Evolutionary conservation across 139 green algal genomes (phyloP).

Genomic region (Nannochloris sp.): DNA sequence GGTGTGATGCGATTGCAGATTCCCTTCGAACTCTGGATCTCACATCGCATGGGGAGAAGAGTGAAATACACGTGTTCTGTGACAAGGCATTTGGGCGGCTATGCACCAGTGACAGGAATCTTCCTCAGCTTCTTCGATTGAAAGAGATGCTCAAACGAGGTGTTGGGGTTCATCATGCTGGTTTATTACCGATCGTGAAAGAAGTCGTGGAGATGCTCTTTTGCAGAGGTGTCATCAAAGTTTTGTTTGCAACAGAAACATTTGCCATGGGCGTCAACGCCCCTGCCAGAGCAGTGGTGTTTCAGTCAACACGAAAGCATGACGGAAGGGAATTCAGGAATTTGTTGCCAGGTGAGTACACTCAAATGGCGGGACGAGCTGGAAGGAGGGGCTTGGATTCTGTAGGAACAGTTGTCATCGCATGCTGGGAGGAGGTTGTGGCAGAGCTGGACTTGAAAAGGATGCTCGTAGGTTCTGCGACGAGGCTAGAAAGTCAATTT

Average conservation of each 20-base stretch:
- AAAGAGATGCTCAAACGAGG: conserved; percentile 77
- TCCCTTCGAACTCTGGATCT: conserved; percentile 58
- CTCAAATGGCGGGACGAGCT: conserved; percentile 89
- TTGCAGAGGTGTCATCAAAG: conserved; percentile 86
- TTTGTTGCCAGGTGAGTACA: conserved; percentile 87
- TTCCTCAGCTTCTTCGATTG: conserved; percentile 81
- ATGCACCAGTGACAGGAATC: conserved; percentile 56
- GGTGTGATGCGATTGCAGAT: conserved; percentile 45
- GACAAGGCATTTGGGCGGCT: conserved; percentile 50
- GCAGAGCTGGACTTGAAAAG: conserved; percentile 54
- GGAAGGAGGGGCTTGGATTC: conserved; percentile 77
- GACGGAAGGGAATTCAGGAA: conserved; percentile 76
- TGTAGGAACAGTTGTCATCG: conserved; percentile 85
- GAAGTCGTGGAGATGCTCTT: conserved; percentile 99
- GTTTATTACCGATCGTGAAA: conserved; percentile 95
- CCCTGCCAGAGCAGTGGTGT: conserved; percentile 84
- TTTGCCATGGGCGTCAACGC: conserved; percentile 99
- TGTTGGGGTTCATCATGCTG: conserved; percentile 90
- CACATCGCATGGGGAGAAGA: conserved; percentile 60
- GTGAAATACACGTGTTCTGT: conserved; percentile 50
- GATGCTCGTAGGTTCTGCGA: conserved; percentile 66
- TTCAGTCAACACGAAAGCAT: conserved; percentile 81
- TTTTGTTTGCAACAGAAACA: conserved; percentile 91
- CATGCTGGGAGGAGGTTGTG: conserved; percentile 61
- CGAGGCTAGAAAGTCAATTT: conserved; percentile 84